phyloP scores from a whole-genome alignment of 148 eudicot genomes.

The Selenicereus undatus region DNA sequence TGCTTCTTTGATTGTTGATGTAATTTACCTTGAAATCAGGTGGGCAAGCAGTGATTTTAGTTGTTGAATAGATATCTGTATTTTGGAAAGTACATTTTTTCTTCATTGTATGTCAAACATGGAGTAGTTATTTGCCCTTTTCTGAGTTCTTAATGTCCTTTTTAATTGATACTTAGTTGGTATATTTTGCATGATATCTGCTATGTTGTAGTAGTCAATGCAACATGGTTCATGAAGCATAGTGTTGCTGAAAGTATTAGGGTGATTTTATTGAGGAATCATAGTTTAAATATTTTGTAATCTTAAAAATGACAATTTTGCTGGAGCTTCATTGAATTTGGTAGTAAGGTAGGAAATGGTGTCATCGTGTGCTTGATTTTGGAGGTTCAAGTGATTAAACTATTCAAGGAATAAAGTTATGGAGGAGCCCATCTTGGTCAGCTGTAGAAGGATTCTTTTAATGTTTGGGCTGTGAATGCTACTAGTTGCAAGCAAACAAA shows the following conservation, averaged over 20 bases:
- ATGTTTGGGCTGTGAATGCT: not conserved
- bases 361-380: not conserved
- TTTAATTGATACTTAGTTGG: no score
- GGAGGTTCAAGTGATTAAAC: not conserved
- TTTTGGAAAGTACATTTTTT: no score
- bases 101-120: no score
- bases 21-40: no score
- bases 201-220: not conserved
- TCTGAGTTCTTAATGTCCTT: no score
- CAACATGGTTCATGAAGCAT: not conserved
- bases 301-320: not conserved
- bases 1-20: no score
- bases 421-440: not conserved
- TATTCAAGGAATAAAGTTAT: not conserved
- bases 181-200: not conserved
- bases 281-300: not conserved
- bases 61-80: no score
- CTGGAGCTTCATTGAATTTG: not conserved
- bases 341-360: not conserved
- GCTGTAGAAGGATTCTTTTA: not conserved
- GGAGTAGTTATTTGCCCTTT: no score
- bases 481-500: not conserved
- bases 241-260: no score
- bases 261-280: no score
- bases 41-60: no score